Evolutionary conservation across 2,329 filamentous ascomycete species (phyloP), one percentile per base, ranked within the genome.

Genomic region (Aspergillus thermomutatus): DNA sequence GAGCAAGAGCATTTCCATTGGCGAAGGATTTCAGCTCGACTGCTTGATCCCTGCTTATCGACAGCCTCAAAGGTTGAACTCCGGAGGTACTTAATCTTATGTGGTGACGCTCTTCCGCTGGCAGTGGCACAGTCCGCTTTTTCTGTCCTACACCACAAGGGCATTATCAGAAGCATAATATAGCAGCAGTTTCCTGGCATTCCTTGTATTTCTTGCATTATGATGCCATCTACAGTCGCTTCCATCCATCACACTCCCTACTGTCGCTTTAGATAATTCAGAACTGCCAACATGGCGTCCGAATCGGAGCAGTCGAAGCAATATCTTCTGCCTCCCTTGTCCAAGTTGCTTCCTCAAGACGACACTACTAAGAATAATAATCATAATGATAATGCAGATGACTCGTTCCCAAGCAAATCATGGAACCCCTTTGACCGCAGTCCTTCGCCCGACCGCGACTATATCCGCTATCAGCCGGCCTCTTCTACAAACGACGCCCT

Each of bases 401-500:
- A 55, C 8, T 11, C 27, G 7, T 7, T 19, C 46, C 47, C 25
- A 2, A 19, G 8, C 9, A n/a, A 21, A 17, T 31, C 37, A 3
- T 55, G 53, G 53, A 55, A 41, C 19, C 48, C 48, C n/a, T 55
- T 55, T 26, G 53, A 50, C 19, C 23, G 23, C 25, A 46, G 8
- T 26, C 34, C n/a, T 6, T 23, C 45, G 9, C 27, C 55, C 8
- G 55, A 57, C 46, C 50, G 34, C 37, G 37, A 47, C 26, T 40
- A 57, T 46, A 53, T 57, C 34, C 50, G 21, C 11, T 57, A 57
- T 34, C 50, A 54, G n/a, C 50, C 28, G 4, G 50, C 43, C 43
- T 46, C 43, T 25, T 19, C 28, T 6, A n/a, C 49, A 27, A 40
- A 40, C 49, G 21, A 51, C 5, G 21, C 41, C 4, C 11, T 6